Conservation (phyloP, 2,329 filamentous ascomycete genomes). For the Grosmannia huntii region DNA sequence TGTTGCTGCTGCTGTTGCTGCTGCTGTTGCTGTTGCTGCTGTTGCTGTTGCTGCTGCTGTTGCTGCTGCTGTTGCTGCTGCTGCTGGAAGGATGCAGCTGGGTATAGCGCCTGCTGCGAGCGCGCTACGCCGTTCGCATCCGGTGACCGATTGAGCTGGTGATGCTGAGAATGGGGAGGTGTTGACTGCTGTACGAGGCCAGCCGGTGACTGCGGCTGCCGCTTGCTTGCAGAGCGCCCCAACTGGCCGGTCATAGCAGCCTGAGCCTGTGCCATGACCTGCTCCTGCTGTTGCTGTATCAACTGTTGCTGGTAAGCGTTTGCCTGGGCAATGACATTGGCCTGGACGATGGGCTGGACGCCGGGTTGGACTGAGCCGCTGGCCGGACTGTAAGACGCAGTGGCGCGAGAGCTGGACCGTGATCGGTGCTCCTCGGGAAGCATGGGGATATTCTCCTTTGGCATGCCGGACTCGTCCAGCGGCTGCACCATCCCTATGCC, state of each 20-base stretch:
- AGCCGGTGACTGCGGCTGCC: constrained; percentile 31
- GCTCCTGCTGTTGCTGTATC: constrained; percentile 74
- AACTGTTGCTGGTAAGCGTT: constrained; percentile 49
- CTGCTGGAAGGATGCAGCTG: neutral
- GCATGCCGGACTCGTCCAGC: constrained; percentile 40
- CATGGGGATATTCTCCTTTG: constrained; percentile 45
- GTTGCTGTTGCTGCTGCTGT: constrained; percentile 1
- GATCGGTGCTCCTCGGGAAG: constrained; percentile 55
- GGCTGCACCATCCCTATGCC: constrained; percentile 48
- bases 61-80: constrained; percentile 10
- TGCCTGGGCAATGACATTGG: constrained; percentile 17
- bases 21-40: constrained; percentile 13
- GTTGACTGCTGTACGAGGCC: constrained; percentile 29
- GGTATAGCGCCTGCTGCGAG: constrained; percentile 14
- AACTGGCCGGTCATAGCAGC: constrained; percentile 62
- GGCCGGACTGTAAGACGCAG: constrained; percentile 36
- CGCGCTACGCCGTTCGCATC: constrained; percentile 26
- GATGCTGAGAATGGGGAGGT: constrained; percentile 40
- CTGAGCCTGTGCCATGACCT: constrained; percentile 68
- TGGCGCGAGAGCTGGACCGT: constrained; percentile 53
- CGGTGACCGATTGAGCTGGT: constrained; percentile 22
- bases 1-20: constrained; percentile 5
- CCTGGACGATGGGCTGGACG: constrained; percentile 16
- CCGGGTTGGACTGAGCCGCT: neutral
- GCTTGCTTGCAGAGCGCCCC: constrained; percentile 62